Evolutionary conservation across 495 filamentous ascomycete species (phyloP), one percentile per base, ranked within the genome.

Genomic region (Thozetella sp.): DNA sequence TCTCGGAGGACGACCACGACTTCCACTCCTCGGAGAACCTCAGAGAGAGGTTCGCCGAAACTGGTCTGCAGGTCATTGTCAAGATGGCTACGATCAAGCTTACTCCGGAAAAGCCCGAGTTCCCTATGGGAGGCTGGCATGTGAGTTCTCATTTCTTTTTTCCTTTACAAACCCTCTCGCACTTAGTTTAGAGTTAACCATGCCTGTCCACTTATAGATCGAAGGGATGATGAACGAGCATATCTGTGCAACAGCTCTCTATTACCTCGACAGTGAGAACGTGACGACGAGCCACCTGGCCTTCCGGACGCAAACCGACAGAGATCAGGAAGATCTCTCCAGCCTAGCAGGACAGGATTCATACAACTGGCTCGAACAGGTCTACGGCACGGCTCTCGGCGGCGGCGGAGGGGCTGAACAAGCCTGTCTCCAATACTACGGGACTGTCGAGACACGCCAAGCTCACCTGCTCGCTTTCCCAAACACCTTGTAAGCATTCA

Each of bases 61-160:
- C 59, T 0, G 80, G 79, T 0, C 61, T 90, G 3, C 88, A 90
- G 60, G 74, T 90, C 23, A 88, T 90, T 27, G 82, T 90, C 40
- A 89, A 90, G 61, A 71, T 90, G 52, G 81, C 82, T 10, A 83
- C 81, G 48, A 88, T 90, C 53, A 74, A 87, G 50, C 67, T 90
- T 1, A 85, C 80, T 0, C 86, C 87, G 0, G 83, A 84, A 45
- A 86, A 84, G 50, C 81, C 83, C 0, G 59, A 61, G 22, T 67
- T 69, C 27, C 48, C 64, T 1, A 48, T 24, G 2, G 72, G 72
- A 12, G 51, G 56, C 2, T 77, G 73, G 73, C 83, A 84, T 60
- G 72, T 64, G 26, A 56, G 63, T 57, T 6, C 30, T 15, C 30
- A 6, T 6, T 15, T 15, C n/a, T 15, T 48, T 19, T 4, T 10